These are phyloP conservation scores for Leptodontidium sp. DNA, from an alignment of 2,329 filamentous ascomycete species.

Conservation along the genomic window DNA sequence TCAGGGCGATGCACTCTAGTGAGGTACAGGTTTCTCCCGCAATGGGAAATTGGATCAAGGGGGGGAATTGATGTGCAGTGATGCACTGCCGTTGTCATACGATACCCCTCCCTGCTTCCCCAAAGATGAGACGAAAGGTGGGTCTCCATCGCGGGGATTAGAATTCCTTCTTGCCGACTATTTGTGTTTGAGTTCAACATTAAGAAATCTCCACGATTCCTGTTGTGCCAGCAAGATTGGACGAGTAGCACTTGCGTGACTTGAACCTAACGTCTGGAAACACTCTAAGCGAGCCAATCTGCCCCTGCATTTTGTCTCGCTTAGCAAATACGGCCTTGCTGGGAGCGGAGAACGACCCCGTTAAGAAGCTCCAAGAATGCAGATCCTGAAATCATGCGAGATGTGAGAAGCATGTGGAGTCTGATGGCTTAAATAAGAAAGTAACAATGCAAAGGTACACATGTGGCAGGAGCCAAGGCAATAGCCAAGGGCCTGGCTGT, in stretches of 20 bases:
- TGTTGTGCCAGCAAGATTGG: no score
- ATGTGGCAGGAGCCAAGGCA: not conserved
- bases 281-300: conserved; percentile 1
- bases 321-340: not conserved
- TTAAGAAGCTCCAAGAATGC: no score
- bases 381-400: no score
- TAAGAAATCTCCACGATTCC: no score
- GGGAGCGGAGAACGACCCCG: no score
- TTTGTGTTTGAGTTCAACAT: no score
- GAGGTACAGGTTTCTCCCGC: not conserved
- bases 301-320: not conserved
- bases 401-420: no score
- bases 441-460: not conserved
- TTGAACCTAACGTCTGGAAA: not conserved
- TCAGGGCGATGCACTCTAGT: not conserved
- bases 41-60: not conserved
- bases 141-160: not conserved
- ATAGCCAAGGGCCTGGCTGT: no score
- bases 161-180: no score
- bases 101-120: not conserved
- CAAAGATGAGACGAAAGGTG: not conserved
- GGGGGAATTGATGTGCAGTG: not conserved
- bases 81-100: not conserved
- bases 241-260: no score
- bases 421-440: no score